Evolutionary conservation across 768 basidiomycete species (phyloP).

Genomic region (Collybia mongolica): DNA sequence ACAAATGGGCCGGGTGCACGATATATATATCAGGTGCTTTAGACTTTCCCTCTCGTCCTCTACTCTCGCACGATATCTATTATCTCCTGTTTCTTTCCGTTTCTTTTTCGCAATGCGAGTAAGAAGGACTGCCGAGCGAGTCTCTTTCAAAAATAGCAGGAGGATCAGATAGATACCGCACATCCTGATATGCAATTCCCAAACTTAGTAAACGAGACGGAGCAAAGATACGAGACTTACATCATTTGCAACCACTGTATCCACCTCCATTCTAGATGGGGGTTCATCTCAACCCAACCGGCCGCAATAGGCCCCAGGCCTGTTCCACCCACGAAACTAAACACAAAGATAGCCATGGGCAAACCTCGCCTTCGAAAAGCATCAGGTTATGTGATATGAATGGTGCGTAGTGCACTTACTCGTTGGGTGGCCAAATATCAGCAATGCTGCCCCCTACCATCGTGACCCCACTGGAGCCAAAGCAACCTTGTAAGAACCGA

Average conservation of each 20-base stretch:
- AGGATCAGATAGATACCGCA: slow-evolving; percentile 48
- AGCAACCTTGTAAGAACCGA: slow-evolving; percentile 64
- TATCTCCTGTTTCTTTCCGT: slow-evolving; percentile 64
- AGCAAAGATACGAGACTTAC: slow-evolving; percentile 27
- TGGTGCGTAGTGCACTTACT: slow-evolving; percentile 36
- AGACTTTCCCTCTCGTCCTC: slow-evolving; percentile 63
- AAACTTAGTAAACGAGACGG: background rate
- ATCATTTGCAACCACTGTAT: slow-evolving; percentile 81
- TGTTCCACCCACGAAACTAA: slow-evolving; percentile 56
- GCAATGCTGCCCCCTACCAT: slow-evolving; percentile 74
- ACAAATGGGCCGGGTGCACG: slow-evolving; percentile 73
- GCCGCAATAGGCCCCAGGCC: slow-evolving; percentile 63
- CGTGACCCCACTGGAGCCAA: slow-evolving; percentile 67
- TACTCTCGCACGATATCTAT: slow-evolving; percentile 56
- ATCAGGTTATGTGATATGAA: background rate
- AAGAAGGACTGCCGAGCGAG: slow-evolving; percentile 71
- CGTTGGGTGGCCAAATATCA: slow-evolving; percentile 63
- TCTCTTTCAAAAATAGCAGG: slow-evolving; percentile 68
- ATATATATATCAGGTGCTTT: slow-evolving; percentile 58
- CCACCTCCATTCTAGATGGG: slow-evolving; percentile 70
- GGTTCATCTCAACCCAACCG: slow-evolving; percentile 67
- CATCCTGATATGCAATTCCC: slow-evolving; percentile 47
- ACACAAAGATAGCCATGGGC: slow-evolving; percentile 74
- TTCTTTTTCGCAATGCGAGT: slow-evolving; percentile 58
- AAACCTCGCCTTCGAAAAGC: slow-evolving; percentile 55